Conservation (phyloP, 2,329 filamentous ascomycete genomes). For the Bipolaris oryzae region DNA sequence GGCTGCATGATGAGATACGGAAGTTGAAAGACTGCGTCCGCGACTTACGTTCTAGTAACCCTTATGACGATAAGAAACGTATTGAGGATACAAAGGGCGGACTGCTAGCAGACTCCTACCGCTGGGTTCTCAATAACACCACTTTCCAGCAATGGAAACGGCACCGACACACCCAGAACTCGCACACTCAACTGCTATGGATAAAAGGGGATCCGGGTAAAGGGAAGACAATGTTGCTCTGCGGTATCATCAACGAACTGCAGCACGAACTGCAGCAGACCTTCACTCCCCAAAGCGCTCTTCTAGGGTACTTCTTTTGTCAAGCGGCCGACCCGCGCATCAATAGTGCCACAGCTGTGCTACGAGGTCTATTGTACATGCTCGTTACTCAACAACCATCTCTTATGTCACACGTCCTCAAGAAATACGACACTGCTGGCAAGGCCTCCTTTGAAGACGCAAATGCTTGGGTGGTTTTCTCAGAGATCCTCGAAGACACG, state of each 20-base stretch:
- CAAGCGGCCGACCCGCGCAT: background rate
- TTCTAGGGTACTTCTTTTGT: constrained; percentile 45
- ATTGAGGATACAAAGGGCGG: too few species aligned
- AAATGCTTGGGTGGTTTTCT: constrained; percentile 31
- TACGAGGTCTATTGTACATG: constrained; percentile 53
- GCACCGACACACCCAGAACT: background rate
- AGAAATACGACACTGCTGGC: constrained; percentile 35
- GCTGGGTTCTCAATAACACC: constrained; percentile 9
- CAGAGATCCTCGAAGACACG: constrained; percentile 50
- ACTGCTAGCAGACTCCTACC: too few species aligned
- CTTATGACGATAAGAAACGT: too few species aligned
- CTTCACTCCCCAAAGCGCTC: background rate
- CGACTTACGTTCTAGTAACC: too few species aligned
- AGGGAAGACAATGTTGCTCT: background rate
- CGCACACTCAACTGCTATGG: background rate
- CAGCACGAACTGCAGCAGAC: background rate
- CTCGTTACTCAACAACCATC: constrained; percentile 45
- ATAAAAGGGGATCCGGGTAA: background rate
- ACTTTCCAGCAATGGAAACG: constrained; percentile 7
- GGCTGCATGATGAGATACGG: background rate
- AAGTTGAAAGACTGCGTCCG: too few species aligned
- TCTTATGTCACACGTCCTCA: constrained; percentile 27
- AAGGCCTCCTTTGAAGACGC: constrained; percentile 33
- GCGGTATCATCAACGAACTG: background rate
- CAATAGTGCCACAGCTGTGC: constrained; percentile 26